A percentile compares a stretch with the other conserved stretches of the same genome.
phyloP scores from a whole-genome alignment of 2,329 filamentous ascomycete species.

The Neofusicoccum parvum region DNA sequence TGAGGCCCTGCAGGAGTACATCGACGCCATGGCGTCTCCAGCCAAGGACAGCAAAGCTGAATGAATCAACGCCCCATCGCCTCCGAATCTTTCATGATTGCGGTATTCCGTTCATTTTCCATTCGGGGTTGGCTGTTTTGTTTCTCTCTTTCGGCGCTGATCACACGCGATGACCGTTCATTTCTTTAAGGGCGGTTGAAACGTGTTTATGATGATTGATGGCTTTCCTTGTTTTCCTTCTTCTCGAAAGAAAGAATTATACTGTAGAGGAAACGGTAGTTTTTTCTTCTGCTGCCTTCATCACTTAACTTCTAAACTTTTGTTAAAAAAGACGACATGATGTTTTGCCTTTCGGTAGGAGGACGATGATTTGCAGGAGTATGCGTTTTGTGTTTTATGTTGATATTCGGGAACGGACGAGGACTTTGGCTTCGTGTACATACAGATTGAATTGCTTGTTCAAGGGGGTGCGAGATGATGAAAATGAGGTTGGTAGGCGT shows the following conservation, averaged over 20 bases:
- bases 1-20: slow-evolving; percentile 17
- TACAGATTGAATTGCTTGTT: not conserved
- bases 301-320: not conserved
- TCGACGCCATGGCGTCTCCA: not conserved
- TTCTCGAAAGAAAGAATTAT: not conserved
- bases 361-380: not conserved
- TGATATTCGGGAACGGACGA: not conserved
- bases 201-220: slow-evolving; percentile 1
- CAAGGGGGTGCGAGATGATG: no score
- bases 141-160: not conserved
- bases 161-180: not conserved
- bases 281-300: not conserved
- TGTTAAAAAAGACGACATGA: not conserved
- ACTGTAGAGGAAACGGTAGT: not conserved
- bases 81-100: not conserved
- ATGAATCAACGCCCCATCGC: not conserved
- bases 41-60: slow-evolving; percentile 5
- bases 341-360: not conserved
- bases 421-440: not conserved
- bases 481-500: no score
- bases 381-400: slow-evolving; percentile 1
- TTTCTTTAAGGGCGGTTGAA: not conserved
- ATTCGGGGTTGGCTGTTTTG: not conserved
- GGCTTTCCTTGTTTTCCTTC: not conserved
- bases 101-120: not conserved